Percentiles rank a stretch among this genome's conserved stretches.
These are phyloP conservation scores for Monotropa hypopitys DNA, from an alignment of 179 eudicot genomes.

Conservation along the genomic window DNA sequence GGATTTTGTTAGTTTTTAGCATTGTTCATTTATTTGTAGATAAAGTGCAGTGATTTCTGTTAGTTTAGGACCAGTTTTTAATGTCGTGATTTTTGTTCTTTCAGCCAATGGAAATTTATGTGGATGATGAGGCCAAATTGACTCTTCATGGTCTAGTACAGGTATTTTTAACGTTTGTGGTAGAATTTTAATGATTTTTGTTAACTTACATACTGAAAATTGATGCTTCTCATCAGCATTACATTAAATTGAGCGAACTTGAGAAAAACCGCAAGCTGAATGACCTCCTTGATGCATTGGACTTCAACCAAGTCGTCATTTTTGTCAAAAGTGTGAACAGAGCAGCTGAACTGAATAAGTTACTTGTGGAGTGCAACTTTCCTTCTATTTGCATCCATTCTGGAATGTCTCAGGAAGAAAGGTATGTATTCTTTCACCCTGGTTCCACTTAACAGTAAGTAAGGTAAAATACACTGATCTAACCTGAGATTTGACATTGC, in stretches of 20 bases:
- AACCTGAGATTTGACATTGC: neutral
- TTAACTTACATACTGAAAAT: neutral
- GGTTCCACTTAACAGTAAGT: neutral
- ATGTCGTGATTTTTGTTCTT: constrained; percentile 22
- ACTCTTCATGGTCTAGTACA: constrained; percentile 98
- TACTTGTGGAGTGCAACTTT: constrained; percentile 85
- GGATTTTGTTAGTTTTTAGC: neutral
- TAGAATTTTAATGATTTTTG: neutral
- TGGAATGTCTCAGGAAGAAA: constrained; percentile 97
- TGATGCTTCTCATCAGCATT: constrained; percentile 43
- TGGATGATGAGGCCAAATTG: constrained; percentile 95
- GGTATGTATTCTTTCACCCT: constrained; percentile 23
- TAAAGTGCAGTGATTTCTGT: constrained; percentile 20
- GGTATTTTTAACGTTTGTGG: constrained; percentile 25
- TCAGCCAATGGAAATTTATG: constrained; percentile 99
- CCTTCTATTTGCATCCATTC: constrained; percentile 97
- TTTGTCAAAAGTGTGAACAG: constrained; percentile 90
- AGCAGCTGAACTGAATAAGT: constrained; percentile 86
- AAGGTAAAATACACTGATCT: neutral
- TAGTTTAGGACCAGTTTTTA: neutral
- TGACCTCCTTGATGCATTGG: constrained; percentile 91
- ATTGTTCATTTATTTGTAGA: neutral
- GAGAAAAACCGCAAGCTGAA: constrained; percentile 96
- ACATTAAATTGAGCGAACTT: constrained; percentile 75
- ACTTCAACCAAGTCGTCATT: constrained; percentile 92